phyloP scores from a whole-genome alignment of 192 early-diverging fungal genomes.

The Coemansia asiatica region DNA sequence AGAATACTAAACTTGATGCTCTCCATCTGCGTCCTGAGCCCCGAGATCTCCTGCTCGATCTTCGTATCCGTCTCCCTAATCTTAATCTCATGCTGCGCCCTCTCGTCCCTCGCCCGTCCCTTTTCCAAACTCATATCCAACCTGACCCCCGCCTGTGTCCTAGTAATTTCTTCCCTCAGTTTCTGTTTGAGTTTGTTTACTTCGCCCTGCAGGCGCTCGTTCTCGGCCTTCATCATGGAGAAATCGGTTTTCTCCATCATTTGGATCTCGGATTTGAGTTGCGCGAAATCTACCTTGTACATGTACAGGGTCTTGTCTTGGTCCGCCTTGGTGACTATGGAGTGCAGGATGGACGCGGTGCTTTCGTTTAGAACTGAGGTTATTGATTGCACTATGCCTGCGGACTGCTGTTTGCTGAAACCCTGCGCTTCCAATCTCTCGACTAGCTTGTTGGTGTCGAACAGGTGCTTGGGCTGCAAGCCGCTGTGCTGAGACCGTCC shows the following conservation, averaged over 20 bases:
- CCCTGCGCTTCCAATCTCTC: slow-evolving; percentile 71
- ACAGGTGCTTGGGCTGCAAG: slow-evolving; percentile 52
- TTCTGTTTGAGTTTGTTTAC: slow-evolving; percentile 83
- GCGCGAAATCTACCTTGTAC: slow-evolving; percentile 87
- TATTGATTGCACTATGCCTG: slow-evolving; percentile 74
- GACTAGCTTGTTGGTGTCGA: slow-evolving; percentile 82
- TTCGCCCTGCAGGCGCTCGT: slow-evolving; percentile 74
- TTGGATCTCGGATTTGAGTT: slow-evolving; percentile 83
- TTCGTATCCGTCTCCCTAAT: slow-evolving; percentile 83
- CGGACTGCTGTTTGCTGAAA: slow-evolving; percentile 67
- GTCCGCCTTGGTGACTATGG: slow-evolving; percentile 79
- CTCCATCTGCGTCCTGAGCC: slow-evolving; percentile 81
- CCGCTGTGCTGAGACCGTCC: not conserved
- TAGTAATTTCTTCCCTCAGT: slow-evolving; percentile 77
- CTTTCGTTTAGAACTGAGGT: slow-evolving; percentile 67
- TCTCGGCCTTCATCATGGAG: slow-evolving; percentile 75
- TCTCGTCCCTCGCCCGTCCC: slow-evolving; percentile 82
- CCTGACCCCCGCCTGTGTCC: slow-evolving; percentile 80
- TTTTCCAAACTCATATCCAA: slow-evolving; percentile 90
- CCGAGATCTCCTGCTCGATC: slow-evolving; percentile 87
- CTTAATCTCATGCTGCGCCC: slow-evolving; percentile 76
- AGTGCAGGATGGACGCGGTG: slow-evolving; percentile 24
- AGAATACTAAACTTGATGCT: slow-evolving; percentile 82
- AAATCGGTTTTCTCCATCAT: slow-evolving; percentile 91
- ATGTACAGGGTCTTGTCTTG: slow-evolving; percentile 82